Base-by-base conservation (phyloP, 2,329 filamentous ascomycete species). In the Penicillium sp. region DNA sequence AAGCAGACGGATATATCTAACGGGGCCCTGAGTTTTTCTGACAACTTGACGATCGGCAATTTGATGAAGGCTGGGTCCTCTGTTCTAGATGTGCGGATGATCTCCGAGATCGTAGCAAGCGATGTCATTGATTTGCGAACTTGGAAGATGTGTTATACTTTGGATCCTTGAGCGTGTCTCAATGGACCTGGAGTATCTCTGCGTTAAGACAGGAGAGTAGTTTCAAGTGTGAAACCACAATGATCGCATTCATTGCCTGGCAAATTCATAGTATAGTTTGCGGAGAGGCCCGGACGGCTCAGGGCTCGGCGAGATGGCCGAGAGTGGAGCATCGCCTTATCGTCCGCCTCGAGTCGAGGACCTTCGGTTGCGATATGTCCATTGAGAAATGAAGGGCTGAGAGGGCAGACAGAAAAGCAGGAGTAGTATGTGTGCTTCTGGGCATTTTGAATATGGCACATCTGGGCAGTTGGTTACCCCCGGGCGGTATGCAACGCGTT, bases 291-390 rank as follows among this genome's bases (percentile, higher is more conserved):
- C 46, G 18, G 46, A 49, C 19, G 16, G 9, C 22, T 37, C 33
- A 35, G 41, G 43, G 33, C 19, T 59, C 57, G 57, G 57, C 50
- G 49, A 56, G 53, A 59, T 56, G 57, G 49, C 57, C 57, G 57
- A 59, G 46, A 33, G 40, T 49, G 46, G 46, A 49, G 18, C 46
- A 31, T 46, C 24, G 27, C 46, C 46, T 35, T 35, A 35, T 49
- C 27, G n/a, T 31, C 5, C 10, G 13, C 31, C n/a, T 35, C 46
- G 27, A 19, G 16, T 49, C 46, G 46, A 49, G 46, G 46, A 27
- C 44, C 31, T 33, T 14, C 1, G 44, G 3, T 47, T 11, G 4
- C 31, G 24, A 18, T 31, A 4, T 27, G 43, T 9, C 14, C 24
- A 47, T 33, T 18, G 2, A 6, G 19, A 19, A 16, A 22, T 31